phyloP scores from a whole-genome alignment of 345 rosid genomes.

The Dipteronia dyeriana region DNA sequence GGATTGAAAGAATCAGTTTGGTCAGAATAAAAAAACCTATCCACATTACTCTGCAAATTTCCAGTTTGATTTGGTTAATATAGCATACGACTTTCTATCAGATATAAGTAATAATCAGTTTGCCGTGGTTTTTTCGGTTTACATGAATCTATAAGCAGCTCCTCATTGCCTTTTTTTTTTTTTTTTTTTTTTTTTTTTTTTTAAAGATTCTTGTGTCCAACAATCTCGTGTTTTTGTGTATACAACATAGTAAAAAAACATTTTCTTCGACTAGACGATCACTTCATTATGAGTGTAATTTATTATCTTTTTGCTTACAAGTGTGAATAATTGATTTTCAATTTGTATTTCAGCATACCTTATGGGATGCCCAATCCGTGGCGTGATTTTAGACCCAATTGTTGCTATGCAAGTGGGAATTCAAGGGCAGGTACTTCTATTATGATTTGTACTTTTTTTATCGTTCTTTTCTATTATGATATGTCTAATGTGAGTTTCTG shows the following conservation, averaged over 20 bases:
- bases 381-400: constrained; percentile 88
- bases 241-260: too few species aligned
- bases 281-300: not conserved
- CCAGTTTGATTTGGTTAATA: not conserved
- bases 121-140: not conserved
- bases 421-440: constrained; percentile 77
- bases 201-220: not conserved
- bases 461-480: not conserved
- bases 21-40: not conserved
- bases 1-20: not conserved
- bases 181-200: too few species aligned
- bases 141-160: not conserved
- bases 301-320: not conserved
- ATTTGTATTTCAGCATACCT: constrained; percentile 67
- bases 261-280: not conserved
- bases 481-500: constrained; percentile 1
- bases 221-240: not conserved
- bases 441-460: constrained; percentile 1
- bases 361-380: constrained; percentile 95
- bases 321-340: constrained; percentile 13
- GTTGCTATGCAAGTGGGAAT: constrained; percentile 92
- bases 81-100: not conserved
- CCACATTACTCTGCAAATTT: not conserved
- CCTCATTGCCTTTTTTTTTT: not conserved
- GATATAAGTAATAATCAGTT: not conserved